These are phyloP conservation scores for Neurospora sp. DNA, from an alignment of 495 filamentous ascomycete species.

Conservation along the genomic window DNA sequence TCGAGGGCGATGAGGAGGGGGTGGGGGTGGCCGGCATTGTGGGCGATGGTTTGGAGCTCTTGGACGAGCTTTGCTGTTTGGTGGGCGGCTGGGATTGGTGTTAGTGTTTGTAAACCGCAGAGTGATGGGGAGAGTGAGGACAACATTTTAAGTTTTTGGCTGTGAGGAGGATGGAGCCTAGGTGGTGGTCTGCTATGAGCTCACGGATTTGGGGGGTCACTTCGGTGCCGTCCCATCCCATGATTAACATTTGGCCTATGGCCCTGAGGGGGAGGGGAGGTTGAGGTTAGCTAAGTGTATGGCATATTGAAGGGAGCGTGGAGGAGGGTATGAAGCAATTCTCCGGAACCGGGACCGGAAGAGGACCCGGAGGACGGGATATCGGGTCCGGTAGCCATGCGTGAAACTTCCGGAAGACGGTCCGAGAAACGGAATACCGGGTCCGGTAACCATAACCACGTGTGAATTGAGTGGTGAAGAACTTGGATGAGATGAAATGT, in stretches of 20 bases:
- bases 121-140: neutral
- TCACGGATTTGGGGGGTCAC: constrained; percentile 76
- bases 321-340: neutral
- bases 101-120: constrained; percentile 7
- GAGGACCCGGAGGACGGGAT: neutral
- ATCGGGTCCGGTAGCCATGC: neutral
- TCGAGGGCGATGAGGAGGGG: constrained; percentile 78
- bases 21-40: constrained; percentile 72
- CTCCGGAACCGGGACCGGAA: neutral
- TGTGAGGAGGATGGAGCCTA: constrained; percentile 66
- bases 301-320: neutral
- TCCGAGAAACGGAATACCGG: neutral
- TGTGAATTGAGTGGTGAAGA: neutral
- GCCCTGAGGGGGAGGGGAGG: constrained; percentile 26
- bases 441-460: neutral
- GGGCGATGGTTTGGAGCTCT: constrained; percentile 78
- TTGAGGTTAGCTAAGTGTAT: neutral
- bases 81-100: constrained; percentile 54
- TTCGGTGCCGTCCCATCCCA: constrained; percentile 88
- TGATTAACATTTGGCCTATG: constrained; percentile 88
- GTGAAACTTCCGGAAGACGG: no score
- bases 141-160: constrained; percentile 89
- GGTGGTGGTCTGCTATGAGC: constrained; percentile 74
- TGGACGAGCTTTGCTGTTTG: constrained; percentile 72
- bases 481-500: neutral